A percentile compares a stretch with the other conserved stretches of the same genome.
Conservation (phyloP, 331 rosid species). For the Pyrus hybrid region DNA sequence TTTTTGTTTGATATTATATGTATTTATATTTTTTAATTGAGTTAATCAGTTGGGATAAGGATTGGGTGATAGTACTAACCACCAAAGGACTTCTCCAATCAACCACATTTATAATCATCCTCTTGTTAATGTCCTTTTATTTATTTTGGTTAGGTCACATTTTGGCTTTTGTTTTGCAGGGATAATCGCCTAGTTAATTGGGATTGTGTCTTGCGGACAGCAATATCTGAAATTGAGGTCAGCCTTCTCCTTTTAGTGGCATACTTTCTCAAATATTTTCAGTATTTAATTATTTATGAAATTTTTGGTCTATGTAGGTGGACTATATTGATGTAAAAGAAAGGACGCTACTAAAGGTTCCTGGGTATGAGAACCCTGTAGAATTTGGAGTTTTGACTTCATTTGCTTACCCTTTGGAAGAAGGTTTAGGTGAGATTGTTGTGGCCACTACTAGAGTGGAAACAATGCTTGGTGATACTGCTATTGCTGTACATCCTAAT, state of each 20-base stretch:
- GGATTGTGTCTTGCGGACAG: constrained; percentile 90
- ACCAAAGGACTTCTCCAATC: neutral
- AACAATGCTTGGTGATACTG: constrained; percentile 99
- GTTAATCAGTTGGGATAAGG: neutral
- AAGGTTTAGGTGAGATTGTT: constrained; percentile 70
- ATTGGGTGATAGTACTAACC: neutral
- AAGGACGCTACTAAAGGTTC: constrained; percentile 60
- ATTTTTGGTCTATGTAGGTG: constrained; percentile 45
- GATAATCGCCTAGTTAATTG: constrained; percentile 89
- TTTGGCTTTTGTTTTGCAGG: constrained; percentile 32
- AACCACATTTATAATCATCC: neutral
- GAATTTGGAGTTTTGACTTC: constrained; percentile 88
- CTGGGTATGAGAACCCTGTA: constrained; percentile 72
- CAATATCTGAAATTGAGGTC: constrained; percentile 97
- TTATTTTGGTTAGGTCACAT: neutral
- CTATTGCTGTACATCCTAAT: constrained; percentile 80
- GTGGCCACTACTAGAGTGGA: constrained; percentile 96
- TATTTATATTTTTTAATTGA: too few species aligned
- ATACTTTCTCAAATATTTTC: neutral
- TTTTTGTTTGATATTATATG: neutral
- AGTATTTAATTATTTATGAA: neutral
- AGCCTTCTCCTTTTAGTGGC: constrained; percentile 6
- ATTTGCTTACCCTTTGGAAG: constrained; percentile 85
- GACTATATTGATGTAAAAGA: constrained; percentile 77
- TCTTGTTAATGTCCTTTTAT: neutral